phyloP scores from a whole-genome alignment of 495 filamentous ascomycete species.

The Tetracladium setigerum region DNA sequence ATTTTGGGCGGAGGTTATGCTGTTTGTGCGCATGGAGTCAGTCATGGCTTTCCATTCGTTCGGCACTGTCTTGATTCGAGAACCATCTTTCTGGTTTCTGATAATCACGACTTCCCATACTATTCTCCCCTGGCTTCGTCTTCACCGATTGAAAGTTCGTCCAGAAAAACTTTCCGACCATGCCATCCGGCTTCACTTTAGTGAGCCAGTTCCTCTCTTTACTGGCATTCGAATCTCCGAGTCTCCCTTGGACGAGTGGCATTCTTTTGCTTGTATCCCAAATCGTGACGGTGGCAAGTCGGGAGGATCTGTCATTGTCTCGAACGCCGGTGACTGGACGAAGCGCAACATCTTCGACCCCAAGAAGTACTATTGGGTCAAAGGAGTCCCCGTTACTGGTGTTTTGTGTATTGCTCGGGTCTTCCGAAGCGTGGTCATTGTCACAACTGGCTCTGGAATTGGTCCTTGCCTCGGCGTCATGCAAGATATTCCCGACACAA shows the following conservation, averaged over 20 bases:
- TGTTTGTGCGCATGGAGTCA: conserved; percentile 19
- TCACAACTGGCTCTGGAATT: conserved; percentile 78
- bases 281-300: conserved; percentile 28
- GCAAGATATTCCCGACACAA: conserved; percentile 30
- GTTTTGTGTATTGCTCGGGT: conserved; percentile 63
- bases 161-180: conserved; percentile 54
- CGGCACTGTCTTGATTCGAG: conserved; percentile 37
- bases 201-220: conserved; percentile 45
- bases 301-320: conserved; percentile 67
- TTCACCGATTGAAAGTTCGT: conserved; percentile 50
- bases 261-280: conserved; percentile 75
- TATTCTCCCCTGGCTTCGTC: conserved; percentile 59
- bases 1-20: conserved; percentile 45
- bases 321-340: conserved; percentile 79
- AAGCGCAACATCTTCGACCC: conserved; percentile 50
- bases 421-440: conserved; percentile 58
- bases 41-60: not conserved
- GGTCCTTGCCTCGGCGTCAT: conserved; percentile 54
- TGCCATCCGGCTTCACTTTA: conserved; percentile 62
- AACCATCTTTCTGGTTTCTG: conserved; percentile 64
- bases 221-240: conserved; percentile 44
- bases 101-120: conserved; percentile 49
- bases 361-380: conserved; percentile 47
- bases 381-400: conserved; percentile 49
- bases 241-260: conserved; percentile 63